Percentiles rank a stretch among this genome's conserved stretches.
phyloP scores from a whole-genome alignment of 768 basidiomycete genomes.

The Punctularia strigosozonata region DNA sequence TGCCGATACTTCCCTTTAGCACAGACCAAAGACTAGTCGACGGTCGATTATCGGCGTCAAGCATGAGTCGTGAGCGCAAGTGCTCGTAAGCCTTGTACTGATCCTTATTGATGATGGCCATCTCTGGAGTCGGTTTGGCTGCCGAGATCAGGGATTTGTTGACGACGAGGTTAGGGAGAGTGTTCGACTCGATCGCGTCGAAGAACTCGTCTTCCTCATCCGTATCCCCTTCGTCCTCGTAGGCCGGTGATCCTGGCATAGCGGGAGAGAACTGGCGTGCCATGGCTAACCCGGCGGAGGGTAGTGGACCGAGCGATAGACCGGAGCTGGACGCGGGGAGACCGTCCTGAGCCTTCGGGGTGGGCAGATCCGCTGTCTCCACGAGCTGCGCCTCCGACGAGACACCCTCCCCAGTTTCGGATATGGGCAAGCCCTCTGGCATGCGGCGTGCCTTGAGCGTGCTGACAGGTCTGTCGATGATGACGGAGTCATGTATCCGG shows the following conservation, averaged over 20 bases:
- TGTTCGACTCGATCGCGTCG: conserved; percentile 85
- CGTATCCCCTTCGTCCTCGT: conserved; percentile 34
- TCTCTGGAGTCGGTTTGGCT: conserved; percentile 26
- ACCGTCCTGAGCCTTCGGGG: too few species aligned
- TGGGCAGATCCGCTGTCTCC: not conserved
- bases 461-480: conserved; percentile 26
- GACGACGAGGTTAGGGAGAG: conserved; percentile 64
- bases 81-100: conserved; percentile 60
- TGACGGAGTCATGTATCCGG: conserved; percentile 21
- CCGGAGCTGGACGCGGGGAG: too few species aligned
- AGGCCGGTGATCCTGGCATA: conserved; percentile 9
- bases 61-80: conserved; percentile 47
- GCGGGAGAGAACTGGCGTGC: conserved; percentile 8
- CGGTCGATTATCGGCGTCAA: conserved; percentile 69
- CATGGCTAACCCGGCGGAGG: too few species aligned
- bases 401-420: not conserved
- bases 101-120: conserved; percentile 20
- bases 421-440: not conserved
- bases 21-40: conserved; percentile 91
- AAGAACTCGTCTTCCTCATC: conserved; percentile 96
- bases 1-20: conserved; percentile 89
- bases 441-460: not conserved
- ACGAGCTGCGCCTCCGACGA: not conserved
- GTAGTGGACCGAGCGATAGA: too few species aligned
- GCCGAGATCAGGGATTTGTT: conserved; percentile 42